phyloP scores from a whole-genome alignment of 2,329 filamentous ascomycete species.

The Pseudocercospora macadamiae region DNA sequence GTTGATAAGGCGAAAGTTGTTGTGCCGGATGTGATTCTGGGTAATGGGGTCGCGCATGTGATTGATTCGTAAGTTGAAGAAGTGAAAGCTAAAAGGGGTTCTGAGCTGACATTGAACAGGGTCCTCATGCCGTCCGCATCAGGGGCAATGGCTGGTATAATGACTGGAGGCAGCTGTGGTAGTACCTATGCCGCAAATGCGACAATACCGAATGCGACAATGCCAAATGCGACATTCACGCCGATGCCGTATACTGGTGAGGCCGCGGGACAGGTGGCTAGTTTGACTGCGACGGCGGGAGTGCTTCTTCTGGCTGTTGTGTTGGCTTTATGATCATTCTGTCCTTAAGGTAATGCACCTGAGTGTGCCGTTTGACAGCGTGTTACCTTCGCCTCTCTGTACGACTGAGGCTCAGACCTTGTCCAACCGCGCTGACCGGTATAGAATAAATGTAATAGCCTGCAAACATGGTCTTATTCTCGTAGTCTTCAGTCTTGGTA shows the following conservation, averaged over 20 bases:
- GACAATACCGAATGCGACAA: not conserved
- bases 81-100: not conserved
- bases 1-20: constrained; percentile 15
- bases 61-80: constrained; percentile 15
- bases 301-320: not conserved
- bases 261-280: not conserved
- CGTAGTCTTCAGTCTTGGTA: too few species aligned
- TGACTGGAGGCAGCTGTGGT: not conserved
- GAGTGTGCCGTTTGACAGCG: too few species aligned
- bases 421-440: too few species aligned
- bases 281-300: not conserved
- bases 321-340: not conserved
- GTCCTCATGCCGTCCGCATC: constrained; percentile 1
- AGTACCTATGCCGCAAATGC: too few species aligned
- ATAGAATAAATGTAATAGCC: too few species aligned
- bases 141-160: not conserved
- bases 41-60: constrained; percentile 17
- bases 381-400: too few species aligned
- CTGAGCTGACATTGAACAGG: not conserved
- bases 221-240: not conserved
- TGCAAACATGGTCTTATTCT: too few species aligned
- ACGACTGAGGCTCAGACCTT: too few species aligned
- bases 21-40: constrained; percentile 12
- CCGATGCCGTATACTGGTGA: not conserved
- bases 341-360: too few species aligned